Evolutionary conservation across 352 stramenopile genomes (phyloP), one percentile per base, ranked within the genome.

Genomic region (Hyaloperonospora brassicae): DNA sequence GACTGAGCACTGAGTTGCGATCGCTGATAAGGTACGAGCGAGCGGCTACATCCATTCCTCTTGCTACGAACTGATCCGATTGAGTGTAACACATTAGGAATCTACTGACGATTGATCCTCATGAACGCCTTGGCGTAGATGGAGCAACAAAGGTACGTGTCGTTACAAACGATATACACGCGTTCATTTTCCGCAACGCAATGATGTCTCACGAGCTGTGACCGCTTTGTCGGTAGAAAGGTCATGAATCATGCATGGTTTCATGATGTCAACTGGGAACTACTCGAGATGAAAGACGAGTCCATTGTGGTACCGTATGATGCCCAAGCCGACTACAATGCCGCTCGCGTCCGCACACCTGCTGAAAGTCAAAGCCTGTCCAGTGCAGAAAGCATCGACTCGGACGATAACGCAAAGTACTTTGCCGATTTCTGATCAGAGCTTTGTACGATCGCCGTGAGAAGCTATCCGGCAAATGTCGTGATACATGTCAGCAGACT

Each of bases 341-440:
- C 38, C 22, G 14, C 52, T 11, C 35, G 34, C 36, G 2, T 53
- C 24, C 60, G 46, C 0, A 51, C 39, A 21, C 24, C 21, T 25
- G 7, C 31, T 25, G 14, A 17, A 36, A 34, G 41, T 38, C 55
- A 57, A 34, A 66, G 61, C 27, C 38, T 78, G 0, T 87, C 76
- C 3, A 89, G 79, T 41, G 79, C 79, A 41, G 79, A 87, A 21
- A 89, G 77, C 45, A 87, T 89, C 50, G 75, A 87, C 40, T 52
- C 79, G 9, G 73, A 86, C 34, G 66, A 82, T 50, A 70, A 89
- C 49, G 76, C 61, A 1, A 86, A 78, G 52, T 86, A 76, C 40
- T 89, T 89, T 61, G 75, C 55, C 0, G 75, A 84, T 40, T 89
- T 89, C 53, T 89, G 77, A 41, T 44, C 14, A 13, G 14, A 34